These are phyloP conservation scores for Inga laurina DNA, from an alignment of 306 rosid genomes.

Conservation along the genomic window DNA sequence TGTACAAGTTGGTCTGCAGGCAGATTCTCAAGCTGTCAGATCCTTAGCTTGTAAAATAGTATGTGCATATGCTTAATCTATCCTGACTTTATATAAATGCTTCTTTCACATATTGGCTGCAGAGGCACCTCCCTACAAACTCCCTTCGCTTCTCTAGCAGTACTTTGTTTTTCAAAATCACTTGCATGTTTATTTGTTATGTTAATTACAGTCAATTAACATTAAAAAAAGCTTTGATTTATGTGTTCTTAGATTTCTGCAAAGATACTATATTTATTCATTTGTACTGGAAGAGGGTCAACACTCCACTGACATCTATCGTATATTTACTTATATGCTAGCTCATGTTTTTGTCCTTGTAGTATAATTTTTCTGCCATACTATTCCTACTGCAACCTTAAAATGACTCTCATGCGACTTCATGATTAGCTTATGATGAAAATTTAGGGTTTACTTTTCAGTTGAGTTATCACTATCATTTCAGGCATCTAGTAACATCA, in stretches of 20 bases:
- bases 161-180: constrained; percentile 2
- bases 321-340: neutral
- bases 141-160: neutral
- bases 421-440: neutral
- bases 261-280: neutral
- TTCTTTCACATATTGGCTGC: constrained; percentile 10
- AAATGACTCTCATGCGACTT: neutral
- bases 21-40: constrained; percentile 80
- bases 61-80: constrained; percentile 23
- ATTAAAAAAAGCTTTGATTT: neutral
- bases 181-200: constrained; percentile 10
- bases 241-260: neutral
- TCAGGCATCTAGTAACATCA: neutral
- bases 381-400: neutral
- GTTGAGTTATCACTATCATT: neutral
- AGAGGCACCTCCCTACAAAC: neutral
- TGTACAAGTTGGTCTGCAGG: constrained; percentile 81
- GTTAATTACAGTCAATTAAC: constrained; percentile 1
- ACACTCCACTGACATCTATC: neutral
- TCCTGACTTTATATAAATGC: constrained; percentile 22
- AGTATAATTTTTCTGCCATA: neutral
- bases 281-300: neutral
- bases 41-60: constrained; percentile 88
- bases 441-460: neutral
- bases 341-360: neutral